These are phyloP conservation scores for Fistulifera solaris DNA, from an alignment of 108 stramenopile genomes.

Conservation along the genomic window DNA sequence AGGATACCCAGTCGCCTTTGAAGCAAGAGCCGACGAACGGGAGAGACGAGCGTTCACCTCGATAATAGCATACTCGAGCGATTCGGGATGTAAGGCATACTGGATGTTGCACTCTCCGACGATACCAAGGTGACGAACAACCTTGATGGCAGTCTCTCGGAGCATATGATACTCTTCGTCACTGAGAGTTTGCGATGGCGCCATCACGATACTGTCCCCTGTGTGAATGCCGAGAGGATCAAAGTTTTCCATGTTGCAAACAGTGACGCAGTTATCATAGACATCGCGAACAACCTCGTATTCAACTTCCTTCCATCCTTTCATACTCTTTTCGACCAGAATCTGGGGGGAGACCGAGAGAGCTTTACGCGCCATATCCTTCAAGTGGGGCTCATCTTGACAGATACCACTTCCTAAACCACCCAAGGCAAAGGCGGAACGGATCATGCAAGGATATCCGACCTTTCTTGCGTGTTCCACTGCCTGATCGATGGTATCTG, in stretches of 20 bases:
- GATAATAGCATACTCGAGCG: constrained; percentile 93
- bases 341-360: constrained; percentile 87
- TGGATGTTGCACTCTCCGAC: constrained; percentile 99
- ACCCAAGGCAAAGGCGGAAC: constrained; percentile 96
- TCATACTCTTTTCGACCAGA: constrained; percentile 94
- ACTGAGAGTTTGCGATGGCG: constrained; percentile 94
- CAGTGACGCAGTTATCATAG: constrained; percentile 93
- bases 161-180: constrained; percentile 99
- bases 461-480: constrained; percentile 81
- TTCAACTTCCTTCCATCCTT: constrained; percentile 99
- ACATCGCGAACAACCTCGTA: constrained; percentile 92
- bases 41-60: constrained; percentile 98
- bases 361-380: constrained; percentile 84
- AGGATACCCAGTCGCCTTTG: constrained; percentile 98
- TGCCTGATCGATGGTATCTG: constrained; percentile 71
- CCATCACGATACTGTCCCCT: constrained; percentile 97
- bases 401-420: constrained; percentile 97
- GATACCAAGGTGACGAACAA: constrained; percentile 94
- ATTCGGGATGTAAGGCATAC: constrained; percentile 94
- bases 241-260: constrained; percentile 99
- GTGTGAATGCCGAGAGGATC: constrained; percentile 97
- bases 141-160: constrained; percentile 92
- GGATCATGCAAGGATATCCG: constrained; percentile 96
- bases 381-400: constrained; percentile 68
- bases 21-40: constrained; percentile 95